phyloP scores from a whole-genome alignment of 805 yeast genomes.

The Saccharomycopsis capsularis region DNA sequence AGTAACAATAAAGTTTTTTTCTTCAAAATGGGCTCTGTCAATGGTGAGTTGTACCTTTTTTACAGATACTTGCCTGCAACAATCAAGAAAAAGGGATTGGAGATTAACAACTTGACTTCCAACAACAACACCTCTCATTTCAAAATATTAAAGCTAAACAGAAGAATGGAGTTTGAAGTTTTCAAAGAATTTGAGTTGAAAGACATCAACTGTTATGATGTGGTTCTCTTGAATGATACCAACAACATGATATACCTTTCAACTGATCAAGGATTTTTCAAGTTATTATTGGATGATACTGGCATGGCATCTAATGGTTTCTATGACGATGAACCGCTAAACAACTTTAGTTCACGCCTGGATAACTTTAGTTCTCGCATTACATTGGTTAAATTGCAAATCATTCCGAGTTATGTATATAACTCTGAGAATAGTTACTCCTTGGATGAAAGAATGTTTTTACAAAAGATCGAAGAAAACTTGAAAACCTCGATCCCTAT shows the following conservation, averaged over 20 bases:
- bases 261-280: constrained; percentile 18
- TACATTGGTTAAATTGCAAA: constrained; percentile 8
- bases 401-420: constrained; percentile 19
- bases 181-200: constrained; percentile 15
- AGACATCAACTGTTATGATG: constrained; percentile 19
- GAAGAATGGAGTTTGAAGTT: constrained; percentile 12
- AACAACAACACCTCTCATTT: constrained; percentile 10
- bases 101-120: constrained; percentile 13
- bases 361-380: neutral
- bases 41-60: constrained; percentile 15
- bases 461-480: constrained; percentile 17
- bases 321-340: constrained; percentile 1
- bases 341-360: neutral
- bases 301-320: too few relatives aligned
- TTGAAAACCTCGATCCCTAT: constrained; percentile 16
- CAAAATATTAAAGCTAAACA: constrained; percentile 15
- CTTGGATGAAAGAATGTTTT: constrained; percentile 19
- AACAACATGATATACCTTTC: constrained; percentile 17
- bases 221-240: constrained; percentile 14
- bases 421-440: constrained; percentile 13
- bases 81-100: constrained; percentile 19
- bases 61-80: constrained; percentile 18
- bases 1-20: constrained; percentile 20
- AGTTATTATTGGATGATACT: constrained; percentile 7
- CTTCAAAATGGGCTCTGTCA: constrained; percentile 17